phyloP scores from a whole-genome alignment of 441 rosid genomes.

The Erodium trifolium region DNA sequence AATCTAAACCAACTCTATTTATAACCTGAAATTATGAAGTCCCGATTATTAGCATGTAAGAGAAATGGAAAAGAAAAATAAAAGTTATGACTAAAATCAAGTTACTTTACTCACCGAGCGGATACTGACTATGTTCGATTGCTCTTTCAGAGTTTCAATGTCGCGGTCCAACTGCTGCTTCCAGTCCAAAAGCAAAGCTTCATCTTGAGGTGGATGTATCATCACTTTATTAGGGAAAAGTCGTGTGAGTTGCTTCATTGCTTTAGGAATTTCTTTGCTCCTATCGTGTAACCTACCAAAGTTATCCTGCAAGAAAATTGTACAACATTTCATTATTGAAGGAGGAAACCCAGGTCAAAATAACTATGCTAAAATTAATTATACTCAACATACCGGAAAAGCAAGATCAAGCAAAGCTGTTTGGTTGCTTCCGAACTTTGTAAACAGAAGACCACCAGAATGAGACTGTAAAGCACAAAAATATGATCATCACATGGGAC shows the following conservation, averaged over 20 bases:
- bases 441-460: constrained; percentile 90
- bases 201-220: constrained; percentile 99
- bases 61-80: no score
- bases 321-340: not conserved
- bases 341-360: no score
- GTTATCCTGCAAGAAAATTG: constrained; percentile 54
- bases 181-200: constrained; percentile 84
- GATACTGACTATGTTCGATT: constrained; percentile 59
- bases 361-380: no score
- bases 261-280: constrained; percentile 83
- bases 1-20: constrained; percentile 52
- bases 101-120: constrained; percentile 51
- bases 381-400: constrained; percentile 59
- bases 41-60: no score
- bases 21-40: constrained; percentile 36
- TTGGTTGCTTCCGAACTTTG: constrained; percentile 92
- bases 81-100: not conserved
- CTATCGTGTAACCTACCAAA: constrained; percentile 83
- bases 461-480: constrained; percentile 56
- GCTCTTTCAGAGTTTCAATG: constrained; percentile 77
- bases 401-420: constrained; percentile 91
- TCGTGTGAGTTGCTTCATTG: constrained; percentile 80
- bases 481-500: constrained; percentile 1
- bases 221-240: constrained; percentile 93
- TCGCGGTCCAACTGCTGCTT: constrained; percentile 93